Percentiles rank a stretch among this genome's conserved stretches.
Evolutionary conservation across 352 stramenopile species (phyloP).

Genomic region (Globisporangium mamillatum): DNA sequence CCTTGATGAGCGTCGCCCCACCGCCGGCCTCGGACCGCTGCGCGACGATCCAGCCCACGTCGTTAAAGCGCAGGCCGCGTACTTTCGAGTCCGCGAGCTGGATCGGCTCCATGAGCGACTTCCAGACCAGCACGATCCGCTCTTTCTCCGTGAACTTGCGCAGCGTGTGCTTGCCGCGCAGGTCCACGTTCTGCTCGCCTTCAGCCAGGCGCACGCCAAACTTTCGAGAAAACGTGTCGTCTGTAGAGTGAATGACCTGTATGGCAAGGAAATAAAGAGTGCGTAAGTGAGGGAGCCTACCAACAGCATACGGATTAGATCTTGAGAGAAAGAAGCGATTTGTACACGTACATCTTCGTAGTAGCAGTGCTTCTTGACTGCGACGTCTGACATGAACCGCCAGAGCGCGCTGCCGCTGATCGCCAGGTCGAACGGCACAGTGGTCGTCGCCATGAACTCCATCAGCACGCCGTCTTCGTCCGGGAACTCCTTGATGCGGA

Average conservation of each 20-base stretch:
- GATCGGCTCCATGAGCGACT: constrained; percentile 37
- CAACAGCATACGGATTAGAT: not conserved
- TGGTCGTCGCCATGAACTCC: constrained; percentile 19
- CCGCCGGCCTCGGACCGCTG: not conserved
- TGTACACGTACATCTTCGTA: constrained; percentile 16
- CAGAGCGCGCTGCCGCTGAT: constrained; percentile 18
- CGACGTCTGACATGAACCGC: constrained; percentile 20
- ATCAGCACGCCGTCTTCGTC: constrained; percentile 20
- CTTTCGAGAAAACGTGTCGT: constrained; percentile 5
- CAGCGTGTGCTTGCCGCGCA: constrained; percentile 42
- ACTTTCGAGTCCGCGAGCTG: constrained; percentile 33
- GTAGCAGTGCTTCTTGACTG: constrained; percentile 19
- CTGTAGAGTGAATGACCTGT: not conserved
- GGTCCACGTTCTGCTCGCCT: constrained; percentile 24
- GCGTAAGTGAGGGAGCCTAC: not conserved
- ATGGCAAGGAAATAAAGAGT: no score
- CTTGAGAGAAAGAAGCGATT: not conserved
- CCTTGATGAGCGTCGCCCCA: constrained; percentile 12
- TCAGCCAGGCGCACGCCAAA: constrained; percentile 14
- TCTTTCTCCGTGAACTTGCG: constrained; percentile 32
- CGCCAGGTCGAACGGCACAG: constrained; percentile 11
- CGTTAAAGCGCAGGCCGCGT: constrained; percentile 28
- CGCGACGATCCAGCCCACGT: constrained; percentile 32
- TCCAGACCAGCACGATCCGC: constrained; percentile 43
- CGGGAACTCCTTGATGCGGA: constrained; percentile 13